Evolutionary conservation across 2,329 filamentous ascomycete species (phyloP).

Genomic region (Phoma sp.): DNA sequence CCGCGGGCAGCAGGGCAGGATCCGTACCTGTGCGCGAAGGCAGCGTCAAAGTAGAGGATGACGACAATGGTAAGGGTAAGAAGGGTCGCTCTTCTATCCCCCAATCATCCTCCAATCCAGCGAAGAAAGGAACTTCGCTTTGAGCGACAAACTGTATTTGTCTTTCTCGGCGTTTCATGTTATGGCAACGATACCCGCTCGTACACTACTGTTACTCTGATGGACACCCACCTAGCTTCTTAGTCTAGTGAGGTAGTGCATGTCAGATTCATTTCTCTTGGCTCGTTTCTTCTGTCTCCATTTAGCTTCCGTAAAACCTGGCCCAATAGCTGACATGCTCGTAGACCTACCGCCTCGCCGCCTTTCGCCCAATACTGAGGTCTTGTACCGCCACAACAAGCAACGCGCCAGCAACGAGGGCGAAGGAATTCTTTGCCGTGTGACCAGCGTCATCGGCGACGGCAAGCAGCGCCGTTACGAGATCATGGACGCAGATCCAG

Average conservation of each 20-base stretch:
- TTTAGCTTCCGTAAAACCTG: background rate
- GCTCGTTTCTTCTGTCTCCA: background rate
- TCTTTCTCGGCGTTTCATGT: constrained; percentile 13
- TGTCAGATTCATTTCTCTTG: constrained; percentile 16
- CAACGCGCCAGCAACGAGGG: constrained; percentile 49
- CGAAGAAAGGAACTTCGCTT: constrained; percentile 23
- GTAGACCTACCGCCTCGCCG: constrained; percentile 34
- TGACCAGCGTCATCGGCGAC: constrained; percentile 59
- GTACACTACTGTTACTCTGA: constrained; percentile 19
- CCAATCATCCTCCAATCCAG: constrained; percentile 22
- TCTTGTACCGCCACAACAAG: constrained; percentile 58
- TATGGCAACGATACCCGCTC: constrained; percentile 30
- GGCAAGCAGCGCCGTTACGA: constrained; percentile 61
- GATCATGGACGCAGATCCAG: constrained; percentile 57
- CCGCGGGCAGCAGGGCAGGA: constrained; percentile 48
- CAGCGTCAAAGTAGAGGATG: constrained; percentile 59
- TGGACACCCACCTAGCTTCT: constrained; percentile 21
- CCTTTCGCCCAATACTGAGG: constrained; percentile 53
- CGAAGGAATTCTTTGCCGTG: constrained; percentile 58
- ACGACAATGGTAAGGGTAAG: constrained; percentile 54
- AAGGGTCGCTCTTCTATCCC: constrained; percentile 38
- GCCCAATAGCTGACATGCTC: constrained; percentile 5
- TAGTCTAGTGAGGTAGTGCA: constrained; percentile 27
- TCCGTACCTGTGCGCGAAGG: constrained; percentile 56
- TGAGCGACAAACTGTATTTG: constrained; percentile 12